phyloP scores from a whole-genome alignment of 352 stramenopile genomes.

The Peronospora belbahrii region DNA sequence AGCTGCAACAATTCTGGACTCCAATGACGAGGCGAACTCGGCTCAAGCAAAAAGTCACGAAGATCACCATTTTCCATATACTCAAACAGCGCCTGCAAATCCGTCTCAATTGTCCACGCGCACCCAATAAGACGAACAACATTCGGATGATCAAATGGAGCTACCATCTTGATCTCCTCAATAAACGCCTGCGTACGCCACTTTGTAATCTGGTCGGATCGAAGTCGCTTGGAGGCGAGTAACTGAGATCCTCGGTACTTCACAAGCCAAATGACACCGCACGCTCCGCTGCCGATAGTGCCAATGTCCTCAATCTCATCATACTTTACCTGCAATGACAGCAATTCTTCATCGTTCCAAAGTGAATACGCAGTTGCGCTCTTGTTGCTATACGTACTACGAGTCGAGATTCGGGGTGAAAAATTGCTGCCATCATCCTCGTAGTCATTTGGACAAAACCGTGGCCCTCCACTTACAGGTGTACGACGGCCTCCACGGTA shows the following conservation, averaged over 20 bases:
- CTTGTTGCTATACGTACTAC: constrained; percentile 28
- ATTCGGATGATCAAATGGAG: constrained; percentile 46
- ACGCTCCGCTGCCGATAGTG: constrained; percentile 38
- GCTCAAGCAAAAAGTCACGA: constrained; percentile 30
- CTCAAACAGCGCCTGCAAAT: constrained; percentile 59
- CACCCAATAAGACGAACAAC: constrained; percentile 61
- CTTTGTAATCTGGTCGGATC: constrained; percentile 33
- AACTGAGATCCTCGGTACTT: constrained; percentile 32
- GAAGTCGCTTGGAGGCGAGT: constrained; percentile 44
- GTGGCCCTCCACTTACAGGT: constrained; percentile 16
- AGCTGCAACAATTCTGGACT: constrained; percentile 42
- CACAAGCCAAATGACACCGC: constrained; percentile 41
- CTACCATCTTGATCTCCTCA: constrained; percentile 63
- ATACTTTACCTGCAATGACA: constrained; percentile 35
- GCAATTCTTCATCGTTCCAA: constrained; percentile 50
- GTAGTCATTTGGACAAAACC: constrained; percentile 15
- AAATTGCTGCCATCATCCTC: constrained; percentile 16
- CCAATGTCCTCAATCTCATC: constrained; percentile 48
- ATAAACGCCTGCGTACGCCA: constrained; percentile 44
- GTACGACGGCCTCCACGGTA: constrained; percentile 22
- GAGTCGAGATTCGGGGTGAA: constrained; percentile 28
- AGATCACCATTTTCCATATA: constrained; percentile 60
- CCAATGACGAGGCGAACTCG: constrained; percentile 24
- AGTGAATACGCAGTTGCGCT: constrained; percentile 36
- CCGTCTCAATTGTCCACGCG: constrained; percentile 46